Evolutionary conservation across 2,329 filamentous ascomycete genomes (phyloP), one percentile per base, ranked within the genome.

Genomic region (Arachnomyces sp.): DNA sequence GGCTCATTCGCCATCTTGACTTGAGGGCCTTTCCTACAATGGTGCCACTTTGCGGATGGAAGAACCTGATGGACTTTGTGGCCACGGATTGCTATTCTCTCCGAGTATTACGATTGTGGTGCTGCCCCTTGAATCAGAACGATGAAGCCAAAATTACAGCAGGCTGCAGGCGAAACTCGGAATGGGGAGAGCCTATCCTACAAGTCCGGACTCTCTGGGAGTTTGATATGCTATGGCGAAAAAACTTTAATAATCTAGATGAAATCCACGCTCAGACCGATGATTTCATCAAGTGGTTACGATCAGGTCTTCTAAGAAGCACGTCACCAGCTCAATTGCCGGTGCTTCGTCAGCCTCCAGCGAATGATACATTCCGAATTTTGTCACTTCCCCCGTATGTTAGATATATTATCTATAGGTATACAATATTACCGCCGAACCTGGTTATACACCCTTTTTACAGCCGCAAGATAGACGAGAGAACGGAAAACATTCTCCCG

Each of bases 21-120:
- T 29, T 29, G 20, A 38, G 28, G n/a, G 17, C 13, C 7, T 38
- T 30, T 16, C 20, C 18, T 8, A 30, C n/a, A n/a, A n/a, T 25
- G 36, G 28, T 38, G 13, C n/a, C 36, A 9, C 15, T 29, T 12
- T 38, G 36, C 28, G 36, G 31, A 31, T 38, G 36, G 36, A 38
- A 28, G 28, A 38, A 38, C 18, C 16, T 38, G 8, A 38, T 31
- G 20, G 25, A 29, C 7, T 16, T 38, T 13, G 36, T 38, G 15
- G 29, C 25, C 15, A 25, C 25, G n/a, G 36, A 38, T 29, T 38
- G 36, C 36, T 16, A 12, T 16, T 29, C 25, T 7, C 36, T 38
- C 28, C 36, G 18, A 16, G 12, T 38, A 12, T 29, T 38, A 30
- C 36, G 17, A 14, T 29, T 38, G 13, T 18, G 18, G n/a, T 38